Evolutionary conservation across 1,139 yeast species (phyloP), one percentile per base, ranked within the genome.

Genomic region (Saccharomyces pastorianus): DNA sequence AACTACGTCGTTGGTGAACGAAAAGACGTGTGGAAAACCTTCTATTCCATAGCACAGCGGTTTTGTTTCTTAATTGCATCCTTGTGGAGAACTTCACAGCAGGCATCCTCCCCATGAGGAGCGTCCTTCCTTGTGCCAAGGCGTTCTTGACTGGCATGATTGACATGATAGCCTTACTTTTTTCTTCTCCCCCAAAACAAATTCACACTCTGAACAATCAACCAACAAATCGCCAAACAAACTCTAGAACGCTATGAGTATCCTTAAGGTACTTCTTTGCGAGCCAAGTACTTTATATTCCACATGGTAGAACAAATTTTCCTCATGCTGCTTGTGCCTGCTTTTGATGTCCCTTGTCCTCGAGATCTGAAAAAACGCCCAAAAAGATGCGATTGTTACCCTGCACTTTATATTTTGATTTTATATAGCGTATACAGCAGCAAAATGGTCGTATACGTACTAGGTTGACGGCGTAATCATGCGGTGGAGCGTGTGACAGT

Each of bases 11-110:
- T 38, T 53, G 52, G 26, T 54, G 52, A 38, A 52, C 32, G 9
- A 52, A 49, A 13, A 55, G 50, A 25, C 56, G 52, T 14, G 56
- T 53, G 46, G 63, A 59, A 32, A 66, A 61, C 28, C 59, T 59
- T 49, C 65, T 61, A 23, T 62, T 61, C 56, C 65, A 62, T 23
- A 62, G 47, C 13, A 54, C 48, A 5, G 65, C 60, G 23, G 68
- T 64, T 46, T 67, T 62, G 31, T 62, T 62, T 29, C 62, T 59
- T 32, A 63, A 51, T 48, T 61, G 66, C 44, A 60, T 59, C 49
- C 58, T 57, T 13, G 60, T 53, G 0, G 60, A 59, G 8, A 62
- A 38, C 11, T 58, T 51, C 8, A 56, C 56, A 29, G 59, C 56
- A 5, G 61, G 63, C 49, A 60, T 56, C 38, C 54, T 55, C 28